These are phyloP conservation scores for Paradendryphiella salina DNA, from an alignment of 2,329 filamentous ascomycete species.

Conservation along the genomic window DNA sequence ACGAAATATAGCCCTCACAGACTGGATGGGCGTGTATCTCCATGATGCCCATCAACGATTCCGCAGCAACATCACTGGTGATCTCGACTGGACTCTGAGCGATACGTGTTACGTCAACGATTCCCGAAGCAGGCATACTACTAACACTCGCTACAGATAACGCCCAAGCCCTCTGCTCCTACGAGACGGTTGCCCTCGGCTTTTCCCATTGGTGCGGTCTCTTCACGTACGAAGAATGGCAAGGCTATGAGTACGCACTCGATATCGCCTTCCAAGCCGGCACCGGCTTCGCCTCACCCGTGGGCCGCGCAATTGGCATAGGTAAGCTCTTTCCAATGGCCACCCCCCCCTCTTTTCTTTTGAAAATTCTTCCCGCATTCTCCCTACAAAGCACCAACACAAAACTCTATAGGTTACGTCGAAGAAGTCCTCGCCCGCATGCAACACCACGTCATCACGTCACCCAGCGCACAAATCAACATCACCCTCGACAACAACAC, in stretches of 20 bases:
- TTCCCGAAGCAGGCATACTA: too few relatives aligned
- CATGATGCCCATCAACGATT: slow-evolving; percentile 65
- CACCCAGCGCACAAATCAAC: slow-evolving; percentile 57
- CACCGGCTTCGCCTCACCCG: slow-evolving; percentile 65
- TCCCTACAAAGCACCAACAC: slow-evolving; percentile 1
- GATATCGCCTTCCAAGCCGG: slow-evolving; percentile 68
- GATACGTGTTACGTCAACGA: slow-evolving; percentile 37
- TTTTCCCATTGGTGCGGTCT: slow-evolving; percentile 74
- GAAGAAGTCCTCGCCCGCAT: slow-evolving; percentile 73
- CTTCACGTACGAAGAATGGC: slow-evolving; percentile 76
- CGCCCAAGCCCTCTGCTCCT: slow-evolving; percentile 74
- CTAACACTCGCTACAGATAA: slow-evolving; percentile 50
- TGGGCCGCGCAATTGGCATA: slow-evolving; percentile 71
- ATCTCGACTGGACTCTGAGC: slow-evolving; percentile 41
- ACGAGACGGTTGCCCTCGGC: slow-evolving; percentile 76
- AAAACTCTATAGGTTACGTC: slow-evolving; percentile 50
- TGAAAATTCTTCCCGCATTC: too few relatives aligned
- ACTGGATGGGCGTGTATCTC: slow-evolving; percentile 69
- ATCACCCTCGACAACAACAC: slow-evolving; percentile 69
- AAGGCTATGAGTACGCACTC: slow-evolving; percentile 70
- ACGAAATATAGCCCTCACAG: slow-evolving; percentile 52
- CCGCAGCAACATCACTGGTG: slow-evolving; percentile 53
- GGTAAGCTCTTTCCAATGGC: slow-evolving; percentile 54
- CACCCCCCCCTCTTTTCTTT: neutral
- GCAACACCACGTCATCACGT: slow-evolving; percentile 61